phyloP scores from a whole-genome alignment of 257 asterid genomes.

The Solanum virginianum region DNA sequence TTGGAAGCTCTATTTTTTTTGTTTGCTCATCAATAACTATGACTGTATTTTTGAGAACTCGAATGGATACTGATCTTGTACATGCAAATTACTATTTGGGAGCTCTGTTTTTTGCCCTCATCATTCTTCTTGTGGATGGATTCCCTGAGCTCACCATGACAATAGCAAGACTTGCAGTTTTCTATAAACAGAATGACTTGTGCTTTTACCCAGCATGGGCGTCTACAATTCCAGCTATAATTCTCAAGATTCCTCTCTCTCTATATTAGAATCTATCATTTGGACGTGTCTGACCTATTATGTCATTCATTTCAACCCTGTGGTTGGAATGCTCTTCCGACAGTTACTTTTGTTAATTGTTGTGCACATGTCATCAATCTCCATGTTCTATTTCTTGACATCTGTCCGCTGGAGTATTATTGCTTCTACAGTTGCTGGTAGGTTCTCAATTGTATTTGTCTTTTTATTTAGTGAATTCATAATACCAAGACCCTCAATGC shows the following conservation, averaged over 20 bases:
- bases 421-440: conserved; percentile 34
- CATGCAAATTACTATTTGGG: conserved; percentile 43
- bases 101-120: conserved; percentile 31
- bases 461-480: conserved; percentile 45
- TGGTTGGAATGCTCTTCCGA: conserved; percentile 39
- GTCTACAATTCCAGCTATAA: too few relatives aligned
- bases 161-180: too few relatives aligned
- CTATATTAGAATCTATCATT: too few relatives aligned
- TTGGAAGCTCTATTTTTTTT: too few relatives aligned
- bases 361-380: conserved; percentile 42
- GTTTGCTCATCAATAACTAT: conserved; percentile 18
- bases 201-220: too few relatives aligned
- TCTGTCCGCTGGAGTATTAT: conserved; percentile 32
- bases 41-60: conserved; percentile 48
- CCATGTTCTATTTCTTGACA: conserved; percentile 59
- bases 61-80: conserved; percentile 26
- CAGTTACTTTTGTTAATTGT: conserved; percentile 32
- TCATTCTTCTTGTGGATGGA: conserved; percentile 40
- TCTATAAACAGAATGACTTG: too few relatives aligned
- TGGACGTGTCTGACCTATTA: conserved; percentile 53
- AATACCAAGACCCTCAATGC: conserved; percentile 53
- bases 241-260: too few relatives aligned
- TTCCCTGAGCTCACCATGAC: conserved; percentile 43
- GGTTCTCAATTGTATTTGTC: conserved; percentile 24
- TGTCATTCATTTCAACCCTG: conserved; percentile 37